Evolutionary conservation across 177 flowering plant genomes (phyloP), one percentile per base, ranked within the genome.

Genomic region (Vitis hybrid): DNA sequence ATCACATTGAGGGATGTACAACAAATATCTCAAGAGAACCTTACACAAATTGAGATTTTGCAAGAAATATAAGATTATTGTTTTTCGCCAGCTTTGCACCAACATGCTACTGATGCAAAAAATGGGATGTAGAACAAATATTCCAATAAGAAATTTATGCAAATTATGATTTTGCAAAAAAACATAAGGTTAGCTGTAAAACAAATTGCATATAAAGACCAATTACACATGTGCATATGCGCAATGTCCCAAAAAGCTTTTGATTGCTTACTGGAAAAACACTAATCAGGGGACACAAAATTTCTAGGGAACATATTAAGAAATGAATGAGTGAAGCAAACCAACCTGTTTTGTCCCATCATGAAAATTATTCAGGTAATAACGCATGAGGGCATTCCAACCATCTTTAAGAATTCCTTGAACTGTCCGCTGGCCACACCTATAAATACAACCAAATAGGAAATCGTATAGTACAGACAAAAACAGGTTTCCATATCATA

Each of bases 321-420:
- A 57, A 38, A 31, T 22, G 61, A 50, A 31, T 15, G 50, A 55
- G 55, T 28, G 62, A 38, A 65, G 52, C 54, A 20, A 55, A 61
- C 71, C 11, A 75, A 90, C 98, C 97, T 94, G 99, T 75, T 88
- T 94, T 74, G 89, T 86, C 65, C 98, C 98, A 80, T 95, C 98
- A 70, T 66, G 19, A 74, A 94, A 95, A 78, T 94, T 95, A 77
- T 94, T 95, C 75, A 89, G 81, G 83, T 95, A 95, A 84, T 95
- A 95, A 58, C 99, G 97, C 24, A 79, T 78, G 47, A 94, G 90
- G 70, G 99, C 87, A 85, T 89, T 89, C 76, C 81, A 75, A 11
- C 95, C 93, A 84, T 95, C 99, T 7, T 89, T 87, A 44, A 88
- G 15, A 55, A 92, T 84, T 51, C 99, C 99, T 62, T 85, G 86